These are phyloP conservation scores for Lichtheimia ramosa DNA, from an alignment of 371 early-diverging fungal genomes.

Conservation along the genomic window DNA sequence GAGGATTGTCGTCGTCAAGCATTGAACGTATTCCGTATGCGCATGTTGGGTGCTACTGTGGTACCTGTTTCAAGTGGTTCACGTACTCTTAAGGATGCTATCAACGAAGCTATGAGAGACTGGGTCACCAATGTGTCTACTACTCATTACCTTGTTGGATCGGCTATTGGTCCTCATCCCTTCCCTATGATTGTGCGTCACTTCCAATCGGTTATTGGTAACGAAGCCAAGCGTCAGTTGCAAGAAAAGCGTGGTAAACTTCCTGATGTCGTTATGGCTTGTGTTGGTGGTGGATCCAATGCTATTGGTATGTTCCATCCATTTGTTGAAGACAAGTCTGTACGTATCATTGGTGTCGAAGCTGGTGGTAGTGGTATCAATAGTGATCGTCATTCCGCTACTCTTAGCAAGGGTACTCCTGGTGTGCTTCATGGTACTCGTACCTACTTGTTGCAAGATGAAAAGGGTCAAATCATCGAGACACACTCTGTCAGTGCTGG, in stretches of 20 bases:
- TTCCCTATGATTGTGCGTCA: conserved; percentile 96
- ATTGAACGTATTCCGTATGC: conserved; percentile 95
- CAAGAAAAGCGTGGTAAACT: conserved; percentile 76
- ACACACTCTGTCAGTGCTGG: conserved; percentile 96
- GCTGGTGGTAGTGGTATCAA: conserved; percentile 91
- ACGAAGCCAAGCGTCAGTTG: conserved; percentile 85
- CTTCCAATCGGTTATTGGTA: conserved; percentile 94
- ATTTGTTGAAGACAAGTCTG: conserved; percentile 79
- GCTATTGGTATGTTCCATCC: conserved; percentile 97
- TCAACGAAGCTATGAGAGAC: conserved; percentile 98
- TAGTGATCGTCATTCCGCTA: conserved; percentile 88
- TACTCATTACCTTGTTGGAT: conserved; percentile 96
- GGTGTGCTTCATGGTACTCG: conserved; percentile 97
- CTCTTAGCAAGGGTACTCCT: conserved; percentile 81
- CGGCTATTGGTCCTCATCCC: conserved; percentile 94
- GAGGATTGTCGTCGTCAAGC: conserved; percentile 95
- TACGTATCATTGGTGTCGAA: conserved; percentile 90
- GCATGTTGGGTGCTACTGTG: conserved; percentile 91
- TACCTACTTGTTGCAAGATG: conserved; percentile 92
- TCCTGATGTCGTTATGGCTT: conserved; percentile 93
- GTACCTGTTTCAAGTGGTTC: conserved; percentile 82
- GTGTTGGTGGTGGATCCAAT: conserved; percentile 94
- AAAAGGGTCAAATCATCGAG: conserved; percentile 91
- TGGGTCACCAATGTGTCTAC: conserved; percentile 94
- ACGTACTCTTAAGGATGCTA: conserved; percentile 94